Base-by-base conservation (phyloP, 305 asterid genomes). In the Ajuga reptans region DNA sequence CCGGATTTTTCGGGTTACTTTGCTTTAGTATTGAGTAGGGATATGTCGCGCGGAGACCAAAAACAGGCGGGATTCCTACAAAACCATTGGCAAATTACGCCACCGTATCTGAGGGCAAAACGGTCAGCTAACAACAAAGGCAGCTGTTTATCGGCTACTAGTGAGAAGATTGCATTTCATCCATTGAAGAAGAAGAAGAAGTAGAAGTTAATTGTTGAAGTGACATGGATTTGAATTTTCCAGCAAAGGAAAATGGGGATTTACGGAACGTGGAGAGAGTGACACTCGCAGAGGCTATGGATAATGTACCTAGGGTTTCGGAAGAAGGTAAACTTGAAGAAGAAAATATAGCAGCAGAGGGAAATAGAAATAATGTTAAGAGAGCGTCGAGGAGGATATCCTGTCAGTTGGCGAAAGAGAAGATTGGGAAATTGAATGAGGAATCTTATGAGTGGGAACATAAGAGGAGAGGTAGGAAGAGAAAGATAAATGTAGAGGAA, bases 361-460 rank as follows among this genome's bases (percentile, higher is more conserved):
- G 55, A 0, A 46, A 37, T 1, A 43, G n/a, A n/a, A n/a, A n/a
- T n/a, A 64, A 24, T 2, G 39, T 7, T 5, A 65, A 55, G 69
- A 78, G 83, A 65, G 67, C 51, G n/a, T 79, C 83, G 60, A 50
- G 62, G 53, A 73, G 86, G 68, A 74, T 61, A 45, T 74, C 71
- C 49, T 67, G 69, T 52, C 69, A 55, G 72, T 59, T 72, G 76
- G 83, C 83, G 0, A 70, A 71, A 42, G 74, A 66, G 78, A 81
- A 81, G 76, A 70, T 79, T 16, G 64, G 8, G 77, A 66, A 53
- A 41, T 54, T 68, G 77, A 76, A 51, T 1, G 78, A 74, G 66
- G 75, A 68, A 36, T 58, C 12, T 21, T 46, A 41, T 21, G 82
- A 68, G 41, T 72, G 63, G 78, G 83, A 79, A 41, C 34, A 46